Percentiles rank a stretch among this genome's conserved stretches.
phyloP scores from a whole-genome alignment of 164 flowering plant genomes.

The Cinnamomum micranthum region DNA sequence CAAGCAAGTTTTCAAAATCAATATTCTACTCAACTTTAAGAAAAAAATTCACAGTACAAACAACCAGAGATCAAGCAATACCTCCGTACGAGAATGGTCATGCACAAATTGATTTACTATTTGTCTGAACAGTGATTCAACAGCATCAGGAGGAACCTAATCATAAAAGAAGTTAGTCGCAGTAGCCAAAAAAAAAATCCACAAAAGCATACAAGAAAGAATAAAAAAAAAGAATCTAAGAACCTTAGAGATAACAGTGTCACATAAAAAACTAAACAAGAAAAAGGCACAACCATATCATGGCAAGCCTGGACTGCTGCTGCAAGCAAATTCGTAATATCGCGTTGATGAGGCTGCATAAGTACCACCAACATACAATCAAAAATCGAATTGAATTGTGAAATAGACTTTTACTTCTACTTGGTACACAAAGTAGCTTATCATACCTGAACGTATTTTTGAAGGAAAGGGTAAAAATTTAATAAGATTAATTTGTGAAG shows the following conservation, averaged over 20 bases:
- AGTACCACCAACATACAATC: conserved; percentile 14
- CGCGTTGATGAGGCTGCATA: conserved; percentile 93
- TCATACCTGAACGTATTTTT: conserved; percentile 79
- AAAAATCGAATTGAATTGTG: neutral
- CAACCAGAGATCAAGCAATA: conserved; percentile 18
- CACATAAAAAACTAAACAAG: neutral
- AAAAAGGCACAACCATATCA: conserved; percentile 64
- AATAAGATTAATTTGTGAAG: conserved; percentile 72
- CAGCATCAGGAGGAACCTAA: conserved; percentile 96
- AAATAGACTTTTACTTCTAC: neutral
- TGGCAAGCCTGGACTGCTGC: conserved; percentile 97
- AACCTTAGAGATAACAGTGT: neutral
- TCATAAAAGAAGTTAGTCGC: conserved; percentile 15
- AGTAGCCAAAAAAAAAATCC: neutral
- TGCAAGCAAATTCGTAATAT: conserved; percentile 80
- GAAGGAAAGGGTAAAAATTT: conserved; percentile 74
- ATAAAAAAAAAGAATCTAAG: neutral
- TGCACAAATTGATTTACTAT: conserved; percentile 91
- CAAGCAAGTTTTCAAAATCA: conserved; percentile 6
- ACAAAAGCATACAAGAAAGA: neutral
- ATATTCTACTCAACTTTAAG: neutral
- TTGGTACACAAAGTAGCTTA: neutral
- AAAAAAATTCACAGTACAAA: neutral
- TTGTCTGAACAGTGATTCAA: conserved; percentile 83
- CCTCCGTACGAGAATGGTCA: conserved; percentile 91